Evolutionary conservation across 2,329 filamentous ascomycete species (phyloP).

Genomic region (Ophiostoma ulmi): DNA sequence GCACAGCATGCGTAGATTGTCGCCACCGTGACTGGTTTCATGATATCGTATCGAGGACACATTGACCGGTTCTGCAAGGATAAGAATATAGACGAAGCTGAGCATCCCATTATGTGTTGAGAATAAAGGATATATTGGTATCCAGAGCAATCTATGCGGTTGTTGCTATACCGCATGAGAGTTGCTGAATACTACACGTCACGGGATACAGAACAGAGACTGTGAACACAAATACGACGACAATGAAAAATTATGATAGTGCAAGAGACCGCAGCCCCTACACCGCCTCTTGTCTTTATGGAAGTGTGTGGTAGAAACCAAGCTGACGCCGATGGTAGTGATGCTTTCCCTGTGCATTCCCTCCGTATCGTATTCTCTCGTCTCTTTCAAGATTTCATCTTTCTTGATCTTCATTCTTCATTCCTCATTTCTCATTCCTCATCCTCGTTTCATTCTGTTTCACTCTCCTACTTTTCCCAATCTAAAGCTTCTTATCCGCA

Average conservation of each 20-base stretch:
- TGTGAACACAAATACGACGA: neutral
- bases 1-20: conserved; percentile 5
- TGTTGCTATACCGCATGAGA: neutral
- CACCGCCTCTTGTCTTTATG: neutral
- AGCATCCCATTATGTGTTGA: neutral
- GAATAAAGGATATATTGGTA: neutral
- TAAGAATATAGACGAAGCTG: neutral
- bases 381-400: neutral
- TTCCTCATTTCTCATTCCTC: no score
- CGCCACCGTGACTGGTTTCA: conserved; percentile 7
- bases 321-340: neutral
- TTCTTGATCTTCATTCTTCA: no score
- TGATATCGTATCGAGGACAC: neutral
- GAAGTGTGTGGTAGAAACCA: neutral
- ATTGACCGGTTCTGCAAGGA: neutral
- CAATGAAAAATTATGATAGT: neutral
- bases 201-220: conserved; percentile 5
- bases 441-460: neutral
- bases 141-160: neutral
- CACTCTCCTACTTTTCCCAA: no score
- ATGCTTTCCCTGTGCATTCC: no score
- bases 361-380: neutral
- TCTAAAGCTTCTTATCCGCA: no score
- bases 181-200: neutral
- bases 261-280: neutral